Evolutionary conservation across 192 early-diverging fungal genomes (phyloP), one percentile per base, ranked within the genome.

Genomic region (Backusella circina): DNA sequence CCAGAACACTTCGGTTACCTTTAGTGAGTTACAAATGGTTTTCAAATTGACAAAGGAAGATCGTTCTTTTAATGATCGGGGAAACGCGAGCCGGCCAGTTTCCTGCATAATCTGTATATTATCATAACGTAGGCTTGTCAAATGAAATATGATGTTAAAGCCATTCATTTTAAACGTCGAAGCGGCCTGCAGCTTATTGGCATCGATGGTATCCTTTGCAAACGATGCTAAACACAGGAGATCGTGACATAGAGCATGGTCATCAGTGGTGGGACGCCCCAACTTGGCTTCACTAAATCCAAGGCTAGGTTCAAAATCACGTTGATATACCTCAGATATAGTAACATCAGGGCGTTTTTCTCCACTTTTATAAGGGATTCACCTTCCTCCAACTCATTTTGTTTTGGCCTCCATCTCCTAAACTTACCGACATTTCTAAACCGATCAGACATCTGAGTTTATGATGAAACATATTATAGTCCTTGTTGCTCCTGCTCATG

Each of bases 21-120:
- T 73, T 16, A 73, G 16, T 21, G 65, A 32, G 2, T 61, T 66
- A 37, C 39, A 5, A 41, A 74, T 74, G 16, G 61, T 72, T 12
- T 74, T 74, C 38, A 66, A 74, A 41, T 39, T 73, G 72, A 39
- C 39, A 36, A 67, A n/a, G n/a, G n/a, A 67, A 7, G 69, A 10
- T 28, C 30, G 28, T 28, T 70, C 68, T 50, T 70, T 26, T 5
- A 70, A 28, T 28, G 12, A 70, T 39, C 69, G 28, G 12, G 23
- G 28, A 70, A 70, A 47, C 31, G 28, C 1, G 32, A n/a, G n/a
- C n/a, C n/a, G n/a, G n/a, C n/a, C n/a, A n/a, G n/a, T n/a, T n/a
- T n/a, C n/a, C n/a, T n/a, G n/a, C n/a, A n/a, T n/a, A n/a, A n/a
- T n/a, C n/a, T n/a, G n/a, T n/a, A n/a, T n/a, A n/a, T n/a, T n/a